Percentiles rank a stretch among this genome's conserved stretches.
Evolutionary conservation across 192 early-diverging fungal genomes (phyloP).

Genomic region (Phycomyces blakesleeanus): DNA sequence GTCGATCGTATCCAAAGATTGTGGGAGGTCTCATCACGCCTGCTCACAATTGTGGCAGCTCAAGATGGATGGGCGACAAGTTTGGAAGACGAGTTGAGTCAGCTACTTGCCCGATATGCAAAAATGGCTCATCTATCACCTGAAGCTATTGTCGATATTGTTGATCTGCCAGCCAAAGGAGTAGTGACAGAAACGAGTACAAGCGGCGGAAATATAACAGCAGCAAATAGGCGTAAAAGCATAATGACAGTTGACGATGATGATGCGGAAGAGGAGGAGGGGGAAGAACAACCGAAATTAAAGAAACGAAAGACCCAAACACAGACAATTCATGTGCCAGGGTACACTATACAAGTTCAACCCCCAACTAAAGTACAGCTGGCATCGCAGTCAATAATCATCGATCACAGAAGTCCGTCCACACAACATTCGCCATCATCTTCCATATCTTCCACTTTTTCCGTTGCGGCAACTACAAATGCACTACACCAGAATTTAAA

Average conservation of each 20-base stretch:
- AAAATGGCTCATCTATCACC: conserved; percentile 2
- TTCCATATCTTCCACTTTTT: neutral
- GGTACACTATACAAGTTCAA: too few species aligned
- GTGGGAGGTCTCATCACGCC: conserved; percentile 42
- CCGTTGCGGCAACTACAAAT: neutral
- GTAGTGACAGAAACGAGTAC: too few species aligned
- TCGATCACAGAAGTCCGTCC: conserved; percentile 1
- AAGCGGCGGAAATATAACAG: neutral
- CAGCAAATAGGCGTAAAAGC: too few species aligned
- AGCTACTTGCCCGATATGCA: conserved; percentile 15
- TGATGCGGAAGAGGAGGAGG: too few species aligned
- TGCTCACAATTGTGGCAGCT: conserved; percentile 38
- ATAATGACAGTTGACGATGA: too few species aligned
- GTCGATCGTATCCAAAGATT: conserved; percentile 40
- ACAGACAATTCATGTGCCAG: too few species aligned
- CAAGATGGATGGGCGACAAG: conserved; percentile 31
- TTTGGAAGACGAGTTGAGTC: conserved; percentile 17
- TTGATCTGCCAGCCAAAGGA: conserved; percentile 2
- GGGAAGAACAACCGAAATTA: conserved; percentile 1
- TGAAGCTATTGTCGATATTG: conserved; percentile 1
- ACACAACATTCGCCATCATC: neutral
- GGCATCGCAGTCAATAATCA: neutral
- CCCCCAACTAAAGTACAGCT: neutral
- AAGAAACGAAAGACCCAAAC: conserved; percentile 1
- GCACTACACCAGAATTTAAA: neutral